These are phyloP conservation scores for Penicillium waksmanii DNA, from an alignment of 495 filamentous ascomycete genomes.

Conservation along the genomic window DNA sequence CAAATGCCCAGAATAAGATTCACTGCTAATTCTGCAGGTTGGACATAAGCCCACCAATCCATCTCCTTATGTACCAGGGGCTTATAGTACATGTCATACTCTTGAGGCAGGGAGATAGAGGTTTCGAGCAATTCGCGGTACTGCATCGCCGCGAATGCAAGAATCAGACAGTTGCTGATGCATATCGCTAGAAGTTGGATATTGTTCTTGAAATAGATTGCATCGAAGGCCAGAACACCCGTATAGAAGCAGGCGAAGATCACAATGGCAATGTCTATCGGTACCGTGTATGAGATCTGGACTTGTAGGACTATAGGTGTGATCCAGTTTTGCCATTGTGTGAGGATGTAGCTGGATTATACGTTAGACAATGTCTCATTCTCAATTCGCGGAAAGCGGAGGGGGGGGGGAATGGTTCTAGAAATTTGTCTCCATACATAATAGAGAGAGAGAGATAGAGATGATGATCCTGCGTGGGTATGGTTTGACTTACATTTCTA, in stretches of 20 bases:
- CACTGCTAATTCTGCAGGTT: conserved; percentile 16
- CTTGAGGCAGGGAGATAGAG: not conserved
- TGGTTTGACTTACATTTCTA: conserved; percentile 17
- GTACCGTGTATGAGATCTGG: conserved; percentile 18
- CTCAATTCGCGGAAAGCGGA: too few species aligned
- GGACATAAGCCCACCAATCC: conserved; percentile 20
- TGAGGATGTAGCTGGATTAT: conserved; percentile 21
- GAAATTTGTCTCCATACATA: too few species aligned
- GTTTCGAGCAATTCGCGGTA: conserved; percentile 11
- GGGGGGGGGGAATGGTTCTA: not conserved
- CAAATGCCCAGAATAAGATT: conserved; percentile 23
- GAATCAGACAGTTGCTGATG: conserved; percentile 22
- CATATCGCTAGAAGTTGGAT: conserved; percentile 31
- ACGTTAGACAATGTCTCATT: not conserved
- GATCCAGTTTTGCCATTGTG: conserved; percentile 27
- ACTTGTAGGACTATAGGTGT: conserved; percentile 23
- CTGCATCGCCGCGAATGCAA: conserved; percentile 24
- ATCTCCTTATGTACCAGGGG: conserved; percentile 18
- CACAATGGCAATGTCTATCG: conserved; percentile 23
- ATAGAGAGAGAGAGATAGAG: too few species aligned
- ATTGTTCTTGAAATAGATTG: conserved; percentile 28
- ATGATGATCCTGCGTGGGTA: too few species aligned
- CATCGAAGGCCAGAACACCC: conserved; percentile 21
- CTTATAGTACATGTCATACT: conserved; percentile 5
- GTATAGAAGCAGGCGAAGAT: conserved; percentile 26